Conservation (phyloP, 2,329 filamentous ascomycete genomes). For the Xylariaceae sp. region DNA sequence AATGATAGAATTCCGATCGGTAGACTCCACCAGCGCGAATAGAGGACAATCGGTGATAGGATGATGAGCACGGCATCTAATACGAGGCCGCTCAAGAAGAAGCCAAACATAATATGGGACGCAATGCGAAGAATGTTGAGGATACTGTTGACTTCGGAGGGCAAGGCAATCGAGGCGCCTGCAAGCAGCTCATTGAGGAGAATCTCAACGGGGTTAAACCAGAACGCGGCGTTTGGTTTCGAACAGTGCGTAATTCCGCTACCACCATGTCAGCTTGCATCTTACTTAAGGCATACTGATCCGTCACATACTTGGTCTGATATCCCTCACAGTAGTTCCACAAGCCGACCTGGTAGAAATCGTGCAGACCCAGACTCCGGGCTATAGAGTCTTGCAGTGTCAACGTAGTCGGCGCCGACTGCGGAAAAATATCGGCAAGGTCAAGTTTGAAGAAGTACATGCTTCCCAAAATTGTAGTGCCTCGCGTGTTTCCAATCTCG, state of each 20-base stretch:
- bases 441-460: slow-evolving; percentile 88
- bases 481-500: slow-evolving; percentile 75
- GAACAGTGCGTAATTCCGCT: slow-evolving; percentile 80
- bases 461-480: slow-evolving; percentile 64
- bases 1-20: slow-evolving; percentile 72
- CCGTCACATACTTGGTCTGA: slow-evolving; percentile 58
- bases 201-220: slow-evolving; percentile 90
- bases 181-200: slow-evolving; percentile 79
- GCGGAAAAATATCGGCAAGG: slow-evolving; percentile 79
- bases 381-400: slow-evolving; percentile 84
- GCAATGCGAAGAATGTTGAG: slow-evolving; percentile 75
- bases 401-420: slow-evolving; percentile 70
- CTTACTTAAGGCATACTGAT: background rate
- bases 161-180: slow-evolving; percentile 83
- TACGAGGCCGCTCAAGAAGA: slow-evolving; percentile 76
- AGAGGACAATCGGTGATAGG: slow-evolving; percentile 61
- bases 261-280: slow-evolving; percentile 52
- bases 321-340: slow-evolving; percentile 95
- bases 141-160: slow-evolving; percentile 73
- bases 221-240: slow-evolving; percentile 72
- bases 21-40: slow-evolving; percentile 65
- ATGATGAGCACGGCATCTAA: slow-evolving; percentile 77
- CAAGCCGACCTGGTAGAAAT: slow-evolving; percentile 91
- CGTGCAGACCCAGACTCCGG: slow-evolving; percentile 83
- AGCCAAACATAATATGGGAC: slow-evolving; percentile 86